Evolutionary conservation across 768 basidiomycete genomes (phyloP).

Genomic region (Wakefieldia striispora): DNA sequence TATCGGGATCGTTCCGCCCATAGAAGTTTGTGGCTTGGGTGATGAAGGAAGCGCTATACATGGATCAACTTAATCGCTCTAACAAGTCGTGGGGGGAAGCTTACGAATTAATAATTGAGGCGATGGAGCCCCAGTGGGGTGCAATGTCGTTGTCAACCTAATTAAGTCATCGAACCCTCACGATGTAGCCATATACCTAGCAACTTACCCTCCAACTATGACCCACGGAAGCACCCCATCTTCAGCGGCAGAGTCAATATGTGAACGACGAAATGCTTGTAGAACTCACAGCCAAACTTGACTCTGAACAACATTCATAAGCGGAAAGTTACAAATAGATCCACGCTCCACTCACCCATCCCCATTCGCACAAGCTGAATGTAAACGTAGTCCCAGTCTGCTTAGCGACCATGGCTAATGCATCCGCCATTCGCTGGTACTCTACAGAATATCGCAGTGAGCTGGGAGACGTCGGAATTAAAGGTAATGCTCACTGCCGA

Average conservation of each 20-base stretch:
- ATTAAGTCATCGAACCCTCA: neutral
- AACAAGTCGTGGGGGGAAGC: conserved; percentile 3
- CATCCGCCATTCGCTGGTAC: conserved; percentile 58
- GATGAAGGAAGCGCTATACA: conserved; percentile 57
- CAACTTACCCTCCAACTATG: conserved; percentile 46
- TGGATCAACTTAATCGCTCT: neutral
- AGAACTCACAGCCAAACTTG: conserved; percentile 61
- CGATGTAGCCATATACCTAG: neutral
- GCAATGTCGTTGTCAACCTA: conserved; percentile 25
- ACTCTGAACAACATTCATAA: conserved; percentile 33
- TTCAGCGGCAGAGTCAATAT: conserved; percentile 15
- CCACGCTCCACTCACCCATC: conserved; percentile 42
- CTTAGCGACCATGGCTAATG: conserved; percentile 46
- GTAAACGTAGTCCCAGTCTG: conserved; percentile 51
- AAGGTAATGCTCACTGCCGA: conserved; percentile 42
- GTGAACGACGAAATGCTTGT: conserved; percentile 15
- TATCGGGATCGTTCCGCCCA: conserved; percentile 65
- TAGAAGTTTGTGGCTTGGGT: conserved; percentile 62
- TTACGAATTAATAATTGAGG: conserved; percentile 54
- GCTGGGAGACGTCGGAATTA: neutral
- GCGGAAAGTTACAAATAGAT: neutral
- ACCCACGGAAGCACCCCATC: conserved; percentile 33
- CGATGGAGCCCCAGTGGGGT: conserved; percentile 49
- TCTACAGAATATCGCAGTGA: conserved; percentile 34
- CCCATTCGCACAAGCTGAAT: conserved; percentile 68